Percentiles rank a stretch among this genome's conserved stretches.
phyloP scores from a whole-genome alignment of 2,329 filamentous ascomycete species.

The Sclerotinia borealis region DNA sequence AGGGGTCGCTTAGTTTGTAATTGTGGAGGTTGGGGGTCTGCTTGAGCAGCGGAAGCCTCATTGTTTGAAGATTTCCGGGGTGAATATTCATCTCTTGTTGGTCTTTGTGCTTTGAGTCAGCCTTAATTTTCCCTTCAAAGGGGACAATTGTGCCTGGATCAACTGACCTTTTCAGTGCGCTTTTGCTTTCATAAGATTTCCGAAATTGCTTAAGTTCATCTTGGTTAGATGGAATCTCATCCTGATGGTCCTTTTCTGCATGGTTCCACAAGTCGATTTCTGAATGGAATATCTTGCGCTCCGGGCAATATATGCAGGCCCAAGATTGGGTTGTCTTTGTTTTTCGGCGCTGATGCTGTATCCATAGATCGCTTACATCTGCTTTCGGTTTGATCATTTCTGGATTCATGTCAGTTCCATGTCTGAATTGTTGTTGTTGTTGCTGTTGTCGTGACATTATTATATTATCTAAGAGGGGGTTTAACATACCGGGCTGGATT shows the following conservation, averaged over 20 bases:
- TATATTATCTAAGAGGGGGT: background rate
- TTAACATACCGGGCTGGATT: background rate
- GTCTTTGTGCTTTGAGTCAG: constrained; percentile 16
- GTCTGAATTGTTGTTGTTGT: background rate
- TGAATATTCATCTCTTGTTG: constrained; percentile 18
- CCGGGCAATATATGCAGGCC: constrained; percentile 20
- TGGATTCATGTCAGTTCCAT: background rate
- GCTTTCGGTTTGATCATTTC: constrained; percentile 2
- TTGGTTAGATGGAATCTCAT: constrained; percentile 16
- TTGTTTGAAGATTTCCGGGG: constrained; percentile 17
- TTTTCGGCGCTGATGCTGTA: constrained; percentile 20
- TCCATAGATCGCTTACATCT: constrained; percentile 18
- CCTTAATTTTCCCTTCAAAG: constrained; percentile 1
- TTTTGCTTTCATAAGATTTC: constrained; percentile 14
- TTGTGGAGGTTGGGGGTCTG: constrained; percentile 14
- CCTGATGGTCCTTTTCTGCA: constrained; percentile 14
- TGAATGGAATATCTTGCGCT: constrained; percentile 16
- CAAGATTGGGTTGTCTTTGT: constrained; percentile 20
- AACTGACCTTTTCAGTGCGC: constrained; percentile 16
- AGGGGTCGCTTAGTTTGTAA: constrained; percentile 17
- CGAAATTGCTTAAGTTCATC: constrained; percentile 13
- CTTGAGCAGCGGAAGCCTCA: background rate
- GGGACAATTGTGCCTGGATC: background rate
- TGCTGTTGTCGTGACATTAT: background rate
- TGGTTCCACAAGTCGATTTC: constrained; percentile 22